These are phyloP conservation scores for Symbiotaphrina buchneri DNA, from an alignment of 495 filamentous ascomycete genomes.

Conservation along the genomic window DNA sequence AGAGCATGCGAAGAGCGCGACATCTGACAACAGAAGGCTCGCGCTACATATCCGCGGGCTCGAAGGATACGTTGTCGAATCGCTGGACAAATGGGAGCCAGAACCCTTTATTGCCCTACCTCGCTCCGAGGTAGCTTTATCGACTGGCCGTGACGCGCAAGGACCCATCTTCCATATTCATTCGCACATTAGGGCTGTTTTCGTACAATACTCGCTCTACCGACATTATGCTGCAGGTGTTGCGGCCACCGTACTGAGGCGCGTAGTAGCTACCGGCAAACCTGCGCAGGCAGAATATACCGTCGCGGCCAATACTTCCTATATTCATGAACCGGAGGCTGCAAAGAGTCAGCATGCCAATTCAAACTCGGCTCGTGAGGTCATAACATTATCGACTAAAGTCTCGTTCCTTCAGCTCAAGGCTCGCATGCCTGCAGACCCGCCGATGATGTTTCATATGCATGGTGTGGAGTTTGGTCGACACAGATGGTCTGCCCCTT, in stretches of 20 bases:
- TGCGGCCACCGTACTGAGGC: conserved; percentile 49
- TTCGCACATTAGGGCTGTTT: conserved; percentile 52
- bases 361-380: conserved; percentile 21
- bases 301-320: neutral
- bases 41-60: conserved; percentile 61
- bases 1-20: conserved; percentile 10
- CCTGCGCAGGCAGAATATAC: conserved; percentile 3
- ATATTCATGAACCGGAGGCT: neutral
- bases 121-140: conserved; percentile 64
- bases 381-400: conserved; percentile 64
- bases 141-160: conserved; percentile 62
- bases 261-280: conserved; percentile 29
- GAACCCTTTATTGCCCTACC: conserved; percentile 77
- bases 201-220: conserved; percentile 79
- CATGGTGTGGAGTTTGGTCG: conserved; percentile 59
- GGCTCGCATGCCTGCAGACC: conserved; percentile 65
- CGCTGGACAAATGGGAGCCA: conserved; percentile 57
- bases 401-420: conserved; percentile 69
- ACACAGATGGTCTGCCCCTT: conserved; percentile 69
- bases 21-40: conserved; percentile 67
- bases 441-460: conserved; percentile 73
- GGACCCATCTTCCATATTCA: conserved; percentile 77
- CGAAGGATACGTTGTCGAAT: conserved; percentile 78
- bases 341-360: neutral
- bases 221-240: conserved; percentile 81